Percentiles rank a stretch among this genome's conserved stretches.
These are phyloP conservation scores for Pyrus hybrid DNA, from an alignment of 331 rosid species.

Conservation along the genomic window DNA sequence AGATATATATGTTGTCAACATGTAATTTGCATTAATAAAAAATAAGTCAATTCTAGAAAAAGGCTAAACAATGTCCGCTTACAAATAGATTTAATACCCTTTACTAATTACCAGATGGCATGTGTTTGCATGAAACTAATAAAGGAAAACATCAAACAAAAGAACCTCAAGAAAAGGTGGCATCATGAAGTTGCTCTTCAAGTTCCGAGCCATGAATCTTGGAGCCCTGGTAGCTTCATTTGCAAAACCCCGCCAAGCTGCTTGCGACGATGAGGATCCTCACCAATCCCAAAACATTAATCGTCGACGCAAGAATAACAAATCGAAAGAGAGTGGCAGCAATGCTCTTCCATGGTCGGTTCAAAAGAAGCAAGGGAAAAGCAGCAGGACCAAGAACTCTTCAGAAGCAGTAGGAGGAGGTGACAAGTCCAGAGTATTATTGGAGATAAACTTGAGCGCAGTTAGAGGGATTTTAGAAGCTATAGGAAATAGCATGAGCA, in stretches of 20 bases:
- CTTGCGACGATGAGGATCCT: neutral
- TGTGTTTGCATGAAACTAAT: neutral
- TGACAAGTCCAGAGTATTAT: constrained; percentile 7
- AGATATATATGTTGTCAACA: too few relatives aligned
- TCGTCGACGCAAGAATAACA: neutral
- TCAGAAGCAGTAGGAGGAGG: neutral
- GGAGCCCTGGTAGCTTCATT: constrained; percentile 31
- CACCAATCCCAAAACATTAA: neutral
- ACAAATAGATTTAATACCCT: neutral
- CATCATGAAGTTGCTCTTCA: constrained; percentile 37
- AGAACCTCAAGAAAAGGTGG: constrained; percentile 12
- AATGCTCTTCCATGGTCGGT: neutral
- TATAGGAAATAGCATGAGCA: constrained; percentile 17
- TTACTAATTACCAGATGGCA: neutral
- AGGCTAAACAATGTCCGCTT: too few relatives aligned
- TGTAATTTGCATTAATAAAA: too few relatives aligned
- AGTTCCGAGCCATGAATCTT: constrained; percentile 30
- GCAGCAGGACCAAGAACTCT: neutral
- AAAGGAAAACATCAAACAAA: constrained; percentile 21
- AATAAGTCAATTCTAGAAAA: too few relatives aligned
- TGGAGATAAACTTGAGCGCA: constrained; percentile 40
- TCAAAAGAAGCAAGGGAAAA: neutral
- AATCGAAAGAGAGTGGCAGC: neutral
- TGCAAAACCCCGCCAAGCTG: constrained; percentile 12
- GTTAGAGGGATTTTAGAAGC: constrained; percentile 33